Evolutionary conservation across 2,329 filamentous ascomycete genomes (phyloP).

Genomic region (Colletotrichum sidae): DNA sequence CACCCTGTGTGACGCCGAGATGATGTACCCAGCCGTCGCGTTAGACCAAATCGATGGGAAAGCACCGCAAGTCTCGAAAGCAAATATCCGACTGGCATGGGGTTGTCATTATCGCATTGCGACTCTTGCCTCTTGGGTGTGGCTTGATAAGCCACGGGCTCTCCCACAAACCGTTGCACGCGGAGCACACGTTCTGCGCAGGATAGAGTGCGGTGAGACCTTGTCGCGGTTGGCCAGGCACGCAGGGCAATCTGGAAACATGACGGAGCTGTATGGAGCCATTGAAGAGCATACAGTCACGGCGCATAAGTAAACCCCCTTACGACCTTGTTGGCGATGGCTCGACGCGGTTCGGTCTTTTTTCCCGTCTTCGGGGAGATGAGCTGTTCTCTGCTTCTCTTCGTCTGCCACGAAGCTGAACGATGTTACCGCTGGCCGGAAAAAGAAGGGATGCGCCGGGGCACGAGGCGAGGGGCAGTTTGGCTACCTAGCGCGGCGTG

Average conservation of each 20-base stretch:
- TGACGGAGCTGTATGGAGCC: too few relatives aligned
- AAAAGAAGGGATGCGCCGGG: neutral
- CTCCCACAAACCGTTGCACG: neutral
- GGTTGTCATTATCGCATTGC: slow-evolving; percentile 8
- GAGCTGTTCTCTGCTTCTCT: neutral
- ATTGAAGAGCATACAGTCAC: neutral
- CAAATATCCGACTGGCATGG: slow-evolving; percentile 23
- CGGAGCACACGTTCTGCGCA: slow-evolving; percentile 1
- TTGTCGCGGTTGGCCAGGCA: slow-evolving; percentile 14
- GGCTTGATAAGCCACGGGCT: slow-evolving; percentile 3
- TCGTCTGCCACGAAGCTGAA: neutral
- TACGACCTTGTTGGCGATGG: neutral
- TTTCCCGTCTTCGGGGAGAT: neutral
- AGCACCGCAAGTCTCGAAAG: neutral
- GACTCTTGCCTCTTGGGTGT: neutral
- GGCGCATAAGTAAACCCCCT: neutral
- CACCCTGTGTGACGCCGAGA: slow-evolving; percentile 14
- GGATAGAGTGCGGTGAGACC: slow-evolving; percentile 17
- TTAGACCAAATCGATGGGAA: neutral
- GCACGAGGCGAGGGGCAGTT: slow-evolving; percentile 4
- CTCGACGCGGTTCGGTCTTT: neutral
- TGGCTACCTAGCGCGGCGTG: neutral
- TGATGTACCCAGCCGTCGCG: neutral
- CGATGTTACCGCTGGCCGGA: neutral
- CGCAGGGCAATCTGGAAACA: slow-evolving; percentile 17